Base-by-base conservation (phyloP, 1,284 basidiomycete species). In the Boletellus deceptivus region DNA sequence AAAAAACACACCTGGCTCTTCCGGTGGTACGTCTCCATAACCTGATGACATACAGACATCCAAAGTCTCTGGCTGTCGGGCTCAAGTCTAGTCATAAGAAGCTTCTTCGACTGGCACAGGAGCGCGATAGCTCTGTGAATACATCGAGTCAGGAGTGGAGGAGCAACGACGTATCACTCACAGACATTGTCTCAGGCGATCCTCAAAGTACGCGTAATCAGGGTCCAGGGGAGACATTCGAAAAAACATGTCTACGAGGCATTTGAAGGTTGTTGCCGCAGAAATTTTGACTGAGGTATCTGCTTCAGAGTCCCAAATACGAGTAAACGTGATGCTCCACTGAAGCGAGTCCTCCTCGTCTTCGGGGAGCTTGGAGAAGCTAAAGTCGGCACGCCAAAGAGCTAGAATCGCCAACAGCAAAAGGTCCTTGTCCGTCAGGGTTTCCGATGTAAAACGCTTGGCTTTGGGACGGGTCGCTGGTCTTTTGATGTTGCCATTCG, bases 251-350 rank as follows among this genome's bases (percentile, higher is more conserved):
- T 79, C 74, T 4, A 75, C 72, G 3, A 79, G 65, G 27, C 72
- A 70, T 24, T 76, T 73, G 57, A 81, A 77, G 29, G 77, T 77
- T 33, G 73, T 62, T 3, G 77, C 72, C 1, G 74, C 65, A 3
- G 83, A 80, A 24, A 85, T 75, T 64, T 89, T 87, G 38, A 89
- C 76, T 0, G 79, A 76, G 13, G 75, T 74, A 56, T 89, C 86
- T 13, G 79, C 64, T n/a, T 78, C 75, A 1, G 80, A 73, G 47
- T 79, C 78, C 78, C 84, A 88, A 9, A 87, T 59, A 51, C 76
- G 76, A 33, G 79, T 69, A 31, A 72, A 66, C 38, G 72, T 66
- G 25, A 71, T 67, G 34, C 78, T 62, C 79, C 78, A 84, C 10
- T 71, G 66, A 0, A 71, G 63, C 35, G 78, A 66, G 11, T 77